These are phyloP conservation scores for Wallacemonas sp. DNA, from an alignment of 208 protist species.

Conservation along the genomic window DNA sequence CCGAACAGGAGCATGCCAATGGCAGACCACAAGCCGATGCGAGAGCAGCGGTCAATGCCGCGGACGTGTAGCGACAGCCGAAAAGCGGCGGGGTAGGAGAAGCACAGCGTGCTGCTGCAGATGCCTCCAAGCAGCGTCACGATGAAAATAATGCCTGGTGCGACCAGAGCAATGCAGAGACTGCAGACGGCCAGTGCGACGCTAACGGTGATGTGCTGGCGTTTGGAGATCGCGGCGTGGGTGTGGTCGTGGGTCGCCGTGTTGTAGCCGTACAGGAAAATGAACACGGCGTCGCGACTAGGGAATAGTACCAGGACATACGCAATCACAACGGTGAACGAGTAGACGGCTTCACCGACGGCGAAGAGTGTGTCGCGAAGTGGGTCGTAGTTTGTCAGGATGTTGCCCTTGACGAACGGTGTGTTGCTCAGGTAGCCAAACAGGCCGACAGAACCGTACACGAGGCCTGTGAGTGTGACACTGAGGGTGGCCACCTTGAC, in stretches of 20 bases:
- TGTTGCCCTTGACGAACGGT: constrained; percentile 30
- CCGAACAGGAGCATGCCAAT: constrained; percentile 30
- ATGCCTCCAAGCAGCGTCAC: constrained; percentile 33
- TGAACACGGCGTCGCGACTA: constrained; percentile 33
- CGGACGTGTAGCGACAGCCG: constrained; percentile 26
- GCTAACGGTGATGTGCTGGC: constrained; percentile 25
- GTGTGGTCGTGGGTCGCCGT: constrained; percentile 10
- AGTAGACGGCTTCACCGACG: constrained; percentile 23
- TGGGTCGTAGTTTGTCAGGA: constrained; percentile 36
- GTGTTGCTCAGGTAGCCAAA: constrained; percentile 38
- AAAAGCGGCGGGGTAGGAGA: constrained; percentile 36
- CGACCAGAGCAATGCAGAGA: constrained; percentile 26
- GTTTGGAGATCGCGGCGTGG: constrained; percentile 15
- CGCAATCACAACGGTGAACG: constrained; percentile 25
- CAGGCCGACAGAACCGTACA: constrained; percentile 30
- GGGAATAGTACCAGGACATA: constrained; percentile 40
- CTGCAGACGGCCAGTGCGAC: constrained; percentile 20
- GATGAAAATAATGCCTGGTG: constrained; percentile 30
- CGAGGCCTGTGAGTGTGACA: constrained; percentile 21
- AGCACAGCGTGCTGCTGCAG: constrained; percentile 35
- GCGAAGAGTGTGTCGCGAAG: constrained; percentile 29
- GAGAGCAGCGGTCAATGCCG: constrained; percentile 19
- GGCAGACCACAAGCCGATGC: constrained; percentile 18
- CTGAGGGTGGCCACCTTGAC: constrained; percentile 25
- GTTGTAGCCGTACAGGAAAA: constrained; percentile 32